Conservation (phyloP, 148 eudicot genomes). For the Fagopyrum tataricum region DNA sequence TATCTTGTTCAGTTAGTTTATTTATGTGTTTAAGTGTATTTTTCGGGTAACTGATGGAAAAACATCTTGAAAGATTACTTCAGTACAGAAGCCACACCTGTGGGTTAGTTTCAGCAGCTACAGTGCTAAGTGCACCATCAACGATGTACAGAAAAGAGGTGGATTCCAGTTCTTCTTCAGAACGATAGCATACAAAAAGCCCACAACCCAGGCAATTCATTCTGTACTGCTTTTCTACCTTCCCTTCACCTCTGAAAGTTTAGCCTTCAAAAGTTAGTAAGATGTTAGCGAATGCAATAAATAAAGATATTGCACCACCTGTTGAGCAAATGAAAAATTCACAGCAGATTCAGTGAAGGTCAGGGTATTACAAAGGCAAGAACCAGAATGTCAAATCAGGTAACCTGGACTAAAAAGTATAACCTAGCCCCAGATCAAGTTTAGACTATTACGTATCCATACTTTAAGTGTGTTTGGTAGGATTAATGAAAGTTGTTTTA, state of each 20-base stretch:
- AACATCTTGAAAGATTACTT: not conserved
- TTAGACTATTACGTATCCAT: too few species aligned
- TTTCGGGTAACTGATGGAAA: not conserved
- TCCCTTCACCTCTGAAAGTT: slow-evolving; percentile 82
- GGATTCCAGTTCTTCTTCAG: slow-evolving; percentile 81
- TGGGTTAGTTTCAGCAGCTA: slow-evolving; percentile 98
- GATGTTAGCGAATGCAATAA: not conserved
- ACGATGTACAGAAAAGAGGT: slow-evolving; percentile 65
- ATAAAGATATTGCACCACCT: not conserved
- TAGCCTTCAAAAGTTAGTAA: slow-evolving; percentile 7
- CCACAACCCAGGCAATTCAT: slow-evolving; percentile 92
- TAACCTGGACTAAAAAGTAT: not conserved
- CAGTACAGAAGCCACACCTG: slow-evolving; percentile 41
- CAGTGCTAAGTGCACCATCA: slow-evolving; percentile 88
- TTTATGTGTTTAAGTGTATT: not conserved
- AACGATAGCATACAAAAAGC: slow-evolving; percentile 89
- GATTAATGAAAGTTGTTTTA: too few species aligned
- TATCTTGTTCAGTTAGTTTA: not conserved
- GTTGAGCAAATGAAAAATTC: not conserved
- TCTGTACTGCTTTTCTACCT: slow-evolving; percentile 82
- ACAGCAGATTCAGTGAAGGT: slow-evolving; percentile 2
- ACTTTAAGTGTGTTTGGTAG: too few species aligned
- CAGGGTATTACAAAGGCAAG: not conserved
- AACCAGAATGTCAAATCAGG: not conserved
- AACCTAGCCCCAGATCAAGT: not conserved